Percentiles rank a stretch among this genome's conserved stretches.
These are phyloP conservation scores for Diophrys sp. DNA, from an alignment of 73 alveolate species.

Conservation along the genomic window DNA sequence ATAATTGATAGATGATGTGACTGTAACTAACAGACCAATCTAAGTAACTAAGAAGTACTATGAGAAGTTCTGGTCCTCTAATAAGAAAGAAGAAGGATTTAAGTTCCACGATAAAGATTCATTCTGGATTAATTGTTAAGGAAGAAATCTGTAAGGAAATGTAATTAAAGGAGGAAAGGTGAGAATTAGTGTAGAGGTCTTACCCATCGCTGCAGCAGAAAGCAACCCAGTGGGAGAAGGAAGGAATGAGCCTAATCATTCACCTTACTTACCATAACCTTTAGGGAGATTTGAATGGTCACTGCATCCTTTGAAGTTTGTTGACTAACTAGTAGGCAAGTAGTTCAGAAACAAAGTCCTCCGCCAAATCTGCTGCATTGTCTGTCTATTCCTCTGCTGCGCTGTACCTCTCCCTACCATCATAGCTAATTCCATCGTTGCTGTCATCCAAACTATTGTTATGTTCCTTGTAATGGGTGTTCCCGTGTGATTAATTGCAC, in stretches of 20 bases:
- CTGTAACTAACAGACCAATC: slow-evolving; percentile 31
- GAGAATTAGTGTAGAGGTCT: slow-evolving; percentile 61
- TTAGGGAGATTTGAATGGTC: slow-evolving; percentile 77
- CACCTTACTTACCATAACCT: slow-evolving; percentile 87
- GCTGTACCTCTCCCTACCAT: not conserved
- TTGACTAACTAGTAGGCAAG: slow-evolving; percentile 84
- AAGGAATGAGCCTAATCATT: slow-evolving; percentile 37
- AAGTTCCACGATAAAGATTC: slow-evolving; percentile 60
- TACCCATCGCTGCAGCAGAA: slow-evolving; percentile 74
- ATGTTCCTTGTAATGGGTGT: too few relatives aligned
- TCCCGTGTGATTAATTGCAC: too few relatives aligned
- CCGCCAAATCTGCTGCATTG: slow-evolving; percentile 63
- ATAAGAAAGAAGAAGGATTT: slow-evolving; percentile 29
- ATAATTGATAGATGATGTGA: slow-evolving; percentile 44
- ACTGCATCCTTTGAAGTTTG: slow-evolving; percentile 78
- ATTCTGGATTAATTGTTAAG: slow-evolving; percentile 59
- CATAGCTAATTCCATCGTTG: not conserved
- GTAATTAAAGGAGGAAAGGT: slow-evolving; percentile 69
- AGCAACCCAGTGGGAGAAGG: slow-evolving; percentile 82
- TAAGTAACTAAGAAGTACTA: slow-evolving; percentile 35
- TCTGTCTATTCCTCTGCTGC: slow-evolving; percentile 19
- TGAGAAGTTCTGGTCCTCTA: slow-evolving; percentile 23
- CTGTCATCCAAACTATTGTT: not conserved
- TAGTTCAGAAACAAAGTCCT: slow-evolving; percentile 74
- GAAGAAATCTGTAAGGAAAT: slow-evolving; percentile 56